phyloP scores from a whole-genome alignment of 1,284 basidiomycete genomes.

The Sphagnurus paluster region DNA sequence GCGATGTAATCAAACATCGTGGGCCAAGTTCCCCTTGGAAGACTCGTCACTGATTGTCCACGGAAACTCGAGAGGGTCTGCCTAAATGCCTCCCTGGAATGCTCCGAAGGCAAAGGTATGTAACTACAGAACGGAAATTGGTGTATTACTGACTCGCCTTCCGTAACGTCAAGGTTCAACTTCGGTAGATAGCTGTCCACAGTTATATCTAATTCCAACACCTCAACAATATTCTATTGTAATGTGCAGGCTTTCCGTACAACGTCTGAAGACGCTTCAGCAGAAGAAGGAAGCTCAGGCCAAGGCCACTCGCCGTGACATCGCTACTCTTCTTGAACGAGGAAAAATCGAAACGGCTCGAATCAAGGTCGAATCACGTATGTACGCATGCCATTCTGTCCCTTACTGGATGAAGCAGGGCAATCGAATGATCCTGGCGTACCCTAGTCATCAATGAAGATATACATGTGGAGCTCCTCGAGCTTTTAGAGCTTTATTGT shows the following conservation, averaged over 20 bases:
- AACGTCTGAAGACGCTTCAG: slow-evolving; percentile 86
- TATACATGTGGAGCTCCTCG: slow-evolving; percentile 82
- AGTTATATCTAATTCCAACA: slow-evolving; percentile 2
- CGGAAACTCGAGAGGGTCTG: background rate
- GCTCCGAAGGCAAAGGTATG: slow-evolving; percentile 71
- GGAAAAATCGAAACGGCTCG: slow-evolving; percentile 82
- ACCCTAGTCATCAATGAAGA: slow-evolving; percentile 81
- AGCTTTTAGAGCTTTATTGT: slow-evolving; percentile 91
- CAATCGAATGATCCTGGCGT: slow-evolving; percentile 9
- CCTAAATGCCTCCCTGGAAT: slow-evolving; percentile 61
- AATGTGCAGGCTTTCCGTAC: slow-evolving; percentile 75
- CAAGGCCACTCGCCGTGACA: slow-evolving; percentile 79
- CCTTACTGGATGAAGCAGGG: slow-evolving; percentile 5
- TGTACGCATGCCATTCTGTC: slow-evolving; percentile 36
- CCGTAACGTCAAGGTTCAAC: slow-evolving; percentile 67
- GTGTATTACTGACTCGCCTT: background rate
- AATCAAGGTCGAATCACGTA: slow-evolving; percentile 81
- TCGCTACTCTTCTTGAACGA: slow-evolving; percentile 76
- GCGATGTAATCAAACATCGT: slow-evolving; percentile 2
- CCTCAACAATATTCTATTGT: slow-evolving; percentile 4
- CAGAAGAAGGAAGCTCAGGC: slow-evolving; percentile 94
- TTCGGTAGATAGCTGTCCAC: slow-evolving; percentile 46
- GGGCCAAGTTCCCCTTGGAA: too few relatives aligned
- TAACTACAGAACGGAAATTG: background rate
- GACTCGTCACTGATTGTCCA: background rate